Evolutionary conservation across 306 rosid species (phyloP), one percentile per base, ranked within the genome.

Genomic region (Rubus idaeus): DNA sequence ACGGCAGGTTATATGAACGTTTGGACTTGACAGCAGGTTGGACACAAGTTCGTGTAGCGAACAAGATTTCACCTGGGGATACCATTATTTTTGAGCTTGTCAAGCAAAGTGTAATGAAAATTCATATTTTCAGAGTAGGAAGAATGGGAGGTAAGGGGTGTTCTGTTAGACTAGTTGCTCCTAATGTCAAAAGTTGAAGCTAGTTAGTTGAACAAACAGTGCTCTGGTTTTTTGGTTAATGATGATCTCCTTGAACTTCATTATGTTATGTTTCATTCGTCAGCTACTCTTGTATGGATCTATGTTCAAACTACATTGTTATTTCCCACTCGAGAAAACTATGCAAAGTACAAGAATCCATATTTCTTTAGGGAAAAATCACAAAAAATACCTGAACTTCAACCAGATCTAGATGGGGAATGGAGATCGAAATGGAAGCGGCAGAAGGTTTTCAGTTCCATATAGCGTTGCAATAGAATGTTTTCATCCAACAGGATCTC

Each of bases 21-120:
- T 7, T 71, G 61, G 35, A 51, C 14, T 10, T 71, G 18, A 10
- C n/a, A 11, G 4, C 47, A 52, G 64, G 75, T 52, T 71, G 47
- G 64, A 23, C 17, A 46, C 23, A 10, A 17, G 39, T n/a, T 8
- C 4, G 63, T 41, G 7, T 1, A 5, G 65, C 47, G 5, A 37
- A 53, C 60, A 9, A 71, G 46, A 37, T 71, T 18, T 7, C 16
- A 52, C 10, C 8, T 52, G 76, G 76, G 4, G 45, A 71, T 12
- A 40, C 47, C 5, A 3, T 71, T 17, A 35, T 71, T 37, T 53
- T 71, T 20, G 76, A 71, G 76, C 53, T 30, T 53, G 30, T 71
- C 23, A 10, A 52, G 30, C 30, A 18, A 9, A 8, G 14, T 52
- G 35, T 71, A 2, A 14, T 53, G 8, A 17, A 53, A 35, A 18